Base-by-base conservation (phyloP, 805 yeast genomes). In the Ogataea wickerhamii region DNA sequence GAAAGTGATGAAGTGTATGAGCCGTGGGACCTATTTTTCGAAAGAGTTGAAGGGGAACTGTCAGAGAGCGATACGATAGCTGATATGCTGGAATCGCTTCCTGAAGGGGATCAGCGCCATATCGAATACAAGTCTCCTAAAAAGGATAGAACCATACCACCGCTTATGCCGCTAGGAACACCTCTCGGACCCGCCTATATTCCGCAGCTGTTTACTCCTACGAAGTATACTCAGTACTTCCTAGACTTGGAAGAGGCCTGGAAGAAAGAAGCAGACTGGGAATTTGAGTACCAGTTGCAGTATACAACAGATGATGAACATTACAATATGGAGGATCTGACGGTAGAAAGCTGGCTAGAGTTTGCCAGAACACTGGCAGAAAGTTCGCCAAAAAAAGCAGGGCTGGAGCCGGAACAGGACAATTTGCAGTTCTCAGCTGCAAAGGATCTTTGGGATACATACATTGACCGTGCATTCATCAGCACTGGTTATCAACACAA, bases 161-260 rank as follows among this genome's bases (percentile, higher is more conserved):
- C 66, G 36, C 65, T 61, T 32, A 81, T 70, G 74, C 91, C 93
- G 4, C 49, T 46, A 2, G 56, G 61, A 11, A 40, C 65, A 16
- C 68, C 74, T 1, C 56, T 80, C 26, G 96, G 96, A 0, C 96
- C 95, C 2, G 96, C 82, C 0, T 85, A 81, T 55, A 61, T 63
- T 2, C 74, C 80, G 2, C 94, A 86, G 63, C 55, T 78, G 22
- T 84, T 84, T 48, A 70, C 91, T 0, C 95, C 95, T 0, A 71
- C 74, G 27, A 66, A 77, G 43, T 87, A 80, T 60, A 78, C 78
- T 1, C 94, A 85, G 55, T 86, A 81, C 56, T 87, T 66, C 56
- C 71, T 80, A n/a, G 86, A 87, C 56, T 66, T 87, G 43, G 51
- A 59, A 41, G 37, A 44, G 14, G 44, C 40, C 8, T 26, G 29